Evolutionary conservation across 2,329 filamentous ascomycete species (phyloP).

Genomic region (Zymoseptoria brevis): DNA sequence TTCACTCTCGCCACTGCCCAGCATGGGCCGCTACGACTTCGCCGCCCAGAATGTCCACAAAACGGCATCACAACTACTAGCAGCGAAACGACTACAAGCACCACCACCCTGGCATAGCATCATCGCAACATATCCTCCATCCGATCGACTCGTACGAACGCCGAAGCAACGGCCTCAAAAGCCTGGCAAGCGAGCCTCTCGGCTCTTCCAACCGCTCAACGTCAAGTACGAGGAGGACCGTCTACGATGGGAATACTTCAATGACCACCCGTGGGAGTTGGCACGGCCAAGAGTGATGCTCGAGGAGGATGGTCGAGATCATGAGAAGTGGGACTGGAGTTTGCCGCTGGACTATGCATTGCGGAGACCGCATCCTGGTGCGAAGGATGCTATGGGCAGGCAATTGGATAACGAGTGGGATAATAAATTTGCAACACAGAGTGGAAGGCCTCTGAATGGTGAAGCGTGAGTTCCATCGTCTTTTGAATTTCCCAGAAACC

Average conservation of each 20-base stretch:
- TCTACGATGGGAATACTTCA: slow-evolving; percentile 74
- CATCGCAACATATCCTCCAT: slow-evolving; percentile 50
- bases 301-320: slow-evolving; percentile 78
- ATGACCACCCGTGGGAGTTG: slow-evolving; percentile 94
- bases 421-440: slow-evolving; percentile 53
- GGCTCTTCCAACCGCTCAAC: slow-evolving; percentile 69
- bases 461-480: slow-evolving; percentile 20
- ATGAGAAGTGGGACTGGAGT: slow-evolving; percentile 70
- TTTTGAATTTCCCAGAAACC: background rate
- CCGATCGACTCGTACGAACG: slow-evolving; percentile 52
- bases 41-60: slow-evolving; percentile 46
- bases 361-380: slow-evolving; percentile 13
- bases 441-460: slow-evolving; percentile 67
- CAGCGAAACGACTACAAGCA: slow-evolving; percentile 33
- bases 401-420: slow-evolving; percentile 42
- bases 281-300: slow-evolving; percentile 78
- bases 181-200: slow-evolving; percentile 50
- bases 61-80: slow-evolving; percentile 43
- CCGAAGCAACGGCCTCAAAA: slow-evolving; percentile 41
- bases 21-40: slow-evolving; percentile 48
- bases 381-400: slow-evolving; percentile 8
- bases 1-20: too few relatives aligned
- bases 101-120: slow-evolving; percentile 52
- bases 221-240: slow-evolving; percentile 78
- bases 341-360: slow-evolving; percentile 23